Conservation (phyloP, 1,139 yeast species). For the Lizanozyma gosingica region DNA sequence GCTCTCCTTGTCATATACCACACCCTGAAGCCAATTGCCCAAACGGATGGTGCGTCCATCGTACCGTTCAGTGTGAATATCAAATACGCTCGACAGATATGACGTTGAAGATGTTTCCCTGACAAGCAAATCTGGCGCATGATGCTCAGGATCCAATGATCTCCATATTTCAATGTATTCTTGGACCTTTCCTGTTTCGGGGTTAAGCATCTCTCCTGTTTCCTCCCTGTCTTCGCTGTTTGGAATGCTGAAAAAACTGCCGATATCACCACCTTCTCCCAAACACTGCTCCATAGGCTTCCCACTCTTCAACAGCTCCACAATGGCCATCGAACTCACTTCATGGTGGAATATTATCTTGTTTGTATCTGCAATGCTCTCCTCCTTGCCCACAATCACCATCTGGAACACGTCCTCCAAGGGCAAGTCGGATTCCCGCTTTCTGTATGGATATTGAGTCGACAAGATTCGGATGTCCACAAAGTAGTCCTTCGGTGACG, state of each 20-base stretch:
- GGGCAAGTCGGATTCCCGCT: slow-evolving; percentile 7
- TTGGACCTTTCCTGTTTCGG: slow-evolving; percentile 33
- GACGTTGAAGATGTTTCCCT: slow-evolving; percentile 1
- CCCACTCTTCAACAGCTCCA: slow-evolving; percentile 15
- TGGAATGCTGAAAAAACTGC: slow-evolving; percentile 31
- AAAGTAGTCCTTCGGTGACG: slow-evolving; percentile 34
- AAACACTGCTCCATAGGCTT: slow-evolving; percentile 14
- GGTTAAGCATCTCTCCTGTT: slow-evolving; percentile 45
- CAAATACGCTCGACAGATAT: slow-evolving; percentile 10
- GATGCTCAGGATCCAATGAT: slow-evolving; percentile 32
- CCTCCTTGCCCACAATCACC: slow-evolving; percentile 33
- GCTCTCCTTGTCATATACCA: slow-evolving; percentile 15
- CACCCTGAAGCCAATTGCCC: slow-evolving; percentile 31
- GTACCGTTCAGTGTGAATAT: slow-evolving; percentile 5
- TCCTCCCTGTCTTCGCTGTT: slow-evolving; percentile 41
- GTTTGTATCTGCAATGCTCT: slow-evolving; percentile 18
- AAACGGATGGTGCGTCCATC: slow-evolving; percentile 24
- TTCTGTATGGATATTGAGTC: slow-evolving; percentile 15
- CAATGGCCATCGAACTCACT: slow-evolving; percentile 30
- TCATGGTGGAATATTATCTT: slow-evolving; percentile 32
- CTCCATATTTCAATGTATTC: slow-evolving; percentile 53
- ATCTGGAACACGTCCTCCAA: slow-evolving; percentile 25
- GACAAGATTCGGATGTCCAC: slow-evolving; percentile 32
- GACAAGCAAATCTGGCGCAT: slow-evolving; percentile 16
- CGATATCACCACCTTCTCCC: slow-evolving; percentile 23